A percentile compares a stretch with the other conserved stretches of the same genome.
Conservation (phyloP, 495 filamentous ascomycete species). For the Neurospora tetraspora region DNA sequence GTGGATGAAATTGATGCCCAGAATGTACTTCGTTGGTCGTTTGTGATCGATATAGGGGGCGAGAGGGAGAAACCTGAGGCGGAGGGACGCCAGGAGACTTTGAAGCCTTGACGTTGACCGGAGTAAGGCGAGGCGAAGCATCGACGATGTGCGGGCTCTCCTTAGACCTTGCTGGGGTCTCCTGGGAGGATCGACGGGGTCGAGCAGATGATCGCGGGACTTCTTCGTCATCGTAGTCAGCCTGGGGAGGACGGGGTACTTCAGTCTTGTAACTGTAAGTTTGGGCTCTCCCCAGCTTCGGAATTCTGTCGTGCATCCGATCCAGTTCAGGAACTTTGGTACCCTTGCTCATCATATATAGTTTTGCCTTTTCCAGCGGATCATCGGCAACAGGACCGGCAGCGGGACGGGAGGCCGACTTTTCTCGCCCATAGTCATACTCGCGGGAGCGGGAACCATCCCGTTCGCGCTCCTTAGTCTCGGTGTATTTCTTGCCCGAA, state of each 20-base stretch:
- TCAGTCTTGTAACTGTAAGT: conserved; percentile 16
- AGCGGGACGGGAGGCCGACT: conserved; percentile 17
- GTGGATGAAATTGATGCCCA: conserved; percentile 1
- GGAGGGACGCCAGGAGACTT: conserved; percentile 3
- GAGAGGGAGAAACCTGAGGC: conserved; percentile 17
- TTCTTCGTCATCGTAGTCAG: conserved; percentile 21
- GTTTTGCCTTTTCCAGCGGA: not conserved
- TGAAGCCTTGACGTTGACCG: conserved; percentile 23
- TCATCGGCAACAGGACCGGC: not conserved
- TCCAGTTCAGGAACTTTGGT: not conserved
- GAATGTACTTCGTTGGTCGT: conserved; percentile 11
- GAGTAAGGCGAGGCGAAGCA: conserved; percentile 7
- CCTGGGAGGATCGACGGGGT: conserved; percentile 31
- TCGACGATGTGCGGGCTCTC: conserved; percentile 24
- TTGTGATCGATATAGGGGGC: conserved; percentile 11
- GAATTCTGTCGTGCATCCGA: not conserved
- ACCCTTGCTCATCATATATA: not conserved
- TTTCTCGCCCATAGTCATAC: conserved; percentile 17
- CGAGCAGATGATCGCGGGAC: conserved; percentile 18
- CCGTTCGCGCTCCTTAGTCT: conserved; percentile 21
- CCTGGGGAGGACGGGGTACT: conserved; percentile 26
- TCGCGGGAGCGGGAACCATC: conserved; percentile 21
- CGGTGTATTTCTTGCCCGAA: conserved; percentile 26
- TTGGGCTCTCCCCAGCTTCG: not conserved
- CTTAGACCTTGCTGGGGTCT: conserved; percentile 22